Evolutionary conservation across 192 early-diverging fungal species (phyloP), one percentile per base, ranked within the genome.

Genomic region (Lunasporangiospora selenospora): DNA sequence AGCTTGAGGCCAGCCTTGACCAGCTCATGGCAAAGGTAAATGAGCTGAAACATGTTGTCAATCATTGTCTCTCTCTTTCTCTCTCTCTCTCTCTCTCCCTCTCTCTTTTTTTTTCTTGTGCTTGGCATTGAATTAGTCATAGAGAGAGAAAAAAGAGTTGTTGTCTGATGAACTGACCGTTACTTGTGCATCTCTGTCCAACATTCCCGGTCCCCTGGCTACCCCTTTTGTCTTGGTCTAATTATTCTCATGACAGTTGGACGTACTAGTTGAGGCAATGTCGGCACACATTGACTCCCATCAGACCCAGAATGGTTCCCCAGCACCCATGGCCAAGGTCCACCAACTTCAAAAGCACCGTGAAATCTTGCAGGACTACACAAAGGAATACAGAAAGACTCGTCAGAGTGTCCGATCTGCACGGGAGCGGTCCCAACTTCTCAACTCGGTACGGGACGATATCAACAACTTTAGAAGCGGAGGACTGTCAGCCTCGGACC

Each of bases 351-450:
- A 92, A 65, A 63, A 90, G 32, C 91, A 93, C 54, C 79, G 87
- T 23, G 90, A 93, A 48, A 92, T 90, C 38, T 70, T 90, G 8
- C 91, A 88, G 53, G 90, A 93, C 55, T 92, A 88, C 62, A 83
- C 81, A n/a, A 89, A 85, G 49, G 92, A 93, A 55, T 92, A 89
- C 67, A 81, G 86, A 51, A 86, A 83, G 53, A 87, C 85, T 13
- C 64, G 89, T 73, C 82, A 83, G 29, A 90, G 85, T 60, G 80
- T 91, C 8, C 62, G 82, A 16, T 73, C 86, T 39, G 87, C 83
- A 26, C 73, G 78, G 65, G 87, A 92, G 42, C 87, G 91, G 46
- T 84, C 85, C 13, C 87, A 93, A 64, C 76, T 93, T 7, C 55
- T 93, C 54, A 83, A 65, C 21, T 83, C 84, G 34, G 84, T 89